Conservation (phyloP, 805 yeast species). For the Barnettozyma vustinii region DNA sequence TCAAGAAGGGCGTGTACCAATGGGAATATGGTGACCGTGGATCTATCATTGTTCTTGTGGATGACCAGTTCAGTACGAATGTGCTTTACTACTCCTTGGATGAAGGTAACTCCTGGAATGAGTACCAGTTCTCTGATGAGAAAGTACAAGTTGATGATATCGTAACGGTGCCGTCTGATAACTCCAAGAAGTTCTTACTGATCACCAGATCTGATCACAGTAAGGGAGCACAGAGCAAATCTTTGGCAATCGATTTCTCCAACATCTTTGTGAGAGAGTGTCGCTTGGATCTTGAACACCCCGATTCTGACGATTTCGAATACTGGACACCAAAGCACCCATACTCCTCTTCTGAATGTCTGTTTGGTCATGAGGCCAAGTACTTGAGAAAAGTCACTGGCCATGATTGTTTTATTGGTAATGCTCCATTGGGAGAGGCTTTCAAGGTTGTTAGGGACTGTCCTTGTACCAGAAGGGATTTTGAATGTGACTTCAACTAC, state of each 20-base stretch:
- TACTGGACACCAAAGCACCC: conserved; percentile 61
- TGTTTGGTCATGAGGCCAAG: conserved; percentile 68
- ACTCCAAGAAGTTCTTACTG: conserved; percentile 69
- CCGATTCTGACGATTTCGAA: conserved; percentile 52
- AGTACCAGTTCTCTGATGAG: conserved; percentile 54
- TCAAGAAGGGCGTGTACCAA: conserved; percentile 66
- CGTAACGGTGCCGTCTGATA: conserved; percentile 87
- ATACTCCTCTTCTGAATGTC: conserved; percentile 41
- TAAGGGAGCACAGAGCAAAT: conserved; percentile 40
- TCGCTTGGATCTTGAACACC: conserved; percentile 37
- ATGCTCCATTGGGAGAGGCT: conserved; percentile 51
- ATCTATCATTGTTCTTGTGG: conserved; percentile 69
- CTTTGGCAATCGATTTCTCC: conserved; percentile 53
- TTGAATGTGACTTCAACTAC: conserved; percentile 90
- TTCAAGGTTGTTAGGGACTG: conserved; percentile 60
- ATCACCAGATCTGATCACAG: conserved; percentile 43
- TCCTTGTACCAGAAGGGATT: conserved; percentile 80
- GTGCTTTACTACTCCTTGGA: conserved; percentile 62
- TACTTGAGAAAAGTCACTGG: conserved; percentile 53
- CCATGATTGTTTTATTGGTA: conserved; percentile 59
- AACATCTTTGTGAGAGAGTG: conserved; percentile 50
- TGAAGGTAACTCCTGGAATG: conserved; percentile 74
- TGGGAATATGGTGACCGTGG: conserved; percentile 99
- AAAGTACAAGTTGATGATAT: conserved; percentile 60
- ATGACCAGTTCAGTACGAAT: conserved; percentile 52